Base-by-base conservation (phyloP, 1,284 basidiomycete species). In the Moesziomyces globuligerus region DNA sequence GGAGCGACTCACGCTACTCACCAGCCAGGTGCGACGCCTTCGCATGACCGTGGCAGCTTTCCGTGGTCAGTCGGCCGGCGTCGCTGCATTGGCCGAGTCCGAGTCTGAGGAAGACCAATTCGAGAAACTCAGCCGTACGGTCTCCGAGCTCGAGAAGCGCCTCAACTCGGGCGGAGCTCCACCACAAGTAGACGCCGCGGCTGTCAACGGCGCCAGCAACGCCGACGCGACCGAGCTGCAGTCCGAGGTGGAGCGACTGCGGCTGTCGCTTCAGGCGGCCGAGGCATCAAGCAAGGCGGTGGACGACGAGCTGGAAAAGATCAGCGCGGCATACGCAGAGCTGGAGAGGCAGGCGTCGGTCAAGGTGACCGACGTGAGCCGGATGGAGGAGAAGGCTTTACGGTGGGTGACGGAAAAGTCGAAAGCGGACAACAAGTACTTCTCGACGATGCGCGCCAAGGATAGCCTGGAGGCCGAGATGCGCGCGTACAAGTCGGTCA, bases 371-470 rank as follows among this genome's bases (percentile, higher is more conserved):
- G 91, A 95, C 55, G 85, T 97, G 25, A 85, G 87, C 38, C 86
- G 85, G 15, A 85, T 90, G 78, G 95, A 98, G 81, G 90, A 93
- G 48, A 89, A 88, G 59, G 79, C 94, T 46, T 82, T 83, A 49
- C 81, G 82, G 11, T 74, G 83, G 23, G 79, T 80, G 3, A 83
- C 82, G n/a, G 84, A 85, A 56, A 91, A 88, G 89, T 91, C 92
- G 13, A 97, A 95, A 84, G 89, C 91, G 20, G 94, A 98, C 76
- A 96, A 94, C 85, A 96, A 94, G 84, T 98, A 90, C 83, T 98
- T 90, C 81, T 88, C 91, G 24, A 89, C 90, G 6, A 93, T 95
- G 90, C 89, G 92, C 29, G 89, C 90, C 56, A 94, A 92, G 81
- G 94, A 97, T 66, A 89, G 90, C 3, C 83, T 90, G 6, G 91